Percentiles rank a stretch among this genome's conserved stretches.
Evolutionary conservation across 2,329 filamentous ascomycete species (phyloP).

Genomic region (Hypoxylon sp.): DNA sequence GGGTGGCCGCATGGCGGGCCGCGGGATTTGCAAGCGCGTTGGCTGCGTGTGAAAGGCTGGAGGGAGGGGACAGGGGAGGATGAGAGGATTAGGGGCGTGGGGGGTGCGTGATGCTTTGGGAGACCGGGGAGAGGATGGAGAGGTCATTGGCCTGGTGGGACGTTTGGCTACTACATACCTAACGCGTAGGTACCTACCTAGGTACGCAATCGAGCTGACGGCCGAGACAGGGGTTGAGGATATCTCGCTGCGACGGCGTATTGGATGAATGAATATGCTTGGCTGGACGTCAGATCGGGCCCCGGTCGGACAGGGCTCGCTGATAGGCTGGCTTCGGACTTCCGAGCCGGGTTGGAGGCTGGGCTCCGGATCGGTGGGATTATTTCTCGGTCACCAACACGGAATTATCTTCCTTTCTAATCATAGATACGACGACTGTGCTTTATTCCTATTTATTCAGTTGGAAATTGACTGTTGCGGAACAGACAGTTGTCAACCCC

Average conservation of each 20-base stretch:
- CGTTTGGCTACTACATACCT: neutral
- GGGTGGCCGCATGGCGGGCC: slow-evolving; percentile 23
- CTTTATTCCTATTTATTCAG: neutral
- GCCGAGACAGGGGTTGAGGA: neutral
- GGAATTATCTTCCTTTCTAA: neutral
- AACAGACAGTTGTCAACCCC: neutral
- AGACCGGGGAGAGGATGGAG: neutral
- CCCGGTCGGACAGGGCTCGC: slow-evolving; percentile 19
- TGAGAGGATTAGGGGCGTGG: neutral
- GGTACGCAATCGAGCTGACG: neutral
- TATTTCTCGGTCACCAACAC: neutral
- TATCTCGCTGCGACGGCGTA: neutral
- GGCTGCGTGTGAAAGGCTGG: neutral
- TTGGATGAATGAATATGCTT: neutral
- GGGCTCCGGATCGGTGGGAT: neutral
- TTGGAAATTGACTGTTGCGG: neutral
- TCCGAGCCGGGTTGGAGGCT: slow-evolving; percentile 5
- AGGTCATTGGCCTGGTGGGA: neutral
- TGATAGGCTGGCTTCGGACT: slow-evolving; percentile 23
- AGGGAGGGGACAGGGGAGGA: neutral
- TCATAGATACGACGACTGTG: neutral
- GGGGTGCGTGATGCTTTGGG: neutral
- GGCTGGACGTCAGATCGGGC: slow-evolving; percentile 19
- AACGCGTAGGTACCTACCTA: no score
- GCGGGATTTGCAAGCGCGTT: slow-evolving; percentile 20